A percentile compares a stretch with the other conserved stretches of the same genome.
Conservation (phyloP, 2,329 filamentous ascomycete genomes). For the Fusarium guadeloupense region DNA sequence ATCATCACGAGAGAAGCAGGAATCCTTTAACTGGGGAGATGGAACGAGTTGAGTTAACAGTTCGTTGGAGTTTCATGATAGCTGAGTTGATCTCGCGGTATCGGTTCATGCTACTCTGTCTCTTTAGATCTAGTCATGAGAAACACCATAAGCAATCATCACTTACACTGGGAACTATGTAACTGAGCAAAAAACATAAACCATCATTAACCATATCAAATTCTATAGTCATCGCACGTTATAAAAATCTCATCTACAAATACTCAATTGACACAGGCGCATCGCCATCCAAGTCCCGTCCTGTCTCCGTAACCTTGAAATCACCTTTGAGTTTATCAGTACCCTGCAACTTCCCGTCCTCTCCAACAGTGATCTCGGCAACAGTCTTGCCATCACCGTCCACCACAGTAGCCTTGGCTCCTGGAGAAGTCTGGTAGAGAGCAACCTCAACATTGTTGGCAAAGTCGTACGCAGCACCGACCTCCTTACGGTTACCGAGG, state of each 20-base stretch:
- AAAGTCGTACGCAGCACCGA: conserved; percentile 59
- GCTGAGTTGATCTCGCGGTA: not conserved
- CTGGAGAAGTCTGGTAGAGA: conserved; percentile 54
- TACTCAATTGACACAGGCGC: conserved; percentile 40
- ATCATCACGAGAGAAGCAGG: not conserved
- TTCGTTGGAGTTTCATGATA: not conserved
- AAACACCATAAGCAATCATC: no score
- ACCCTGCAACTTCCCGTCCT: conserved; percentile 52
- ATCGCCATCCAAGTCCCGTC: conserved; percentile 42
- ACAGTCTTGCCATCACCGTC: conserved; percentile 53
- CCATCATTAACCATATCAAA: not conserved
- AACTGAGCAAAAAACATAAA: not conserved
- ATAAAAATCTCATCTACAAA: conserved; percentile 11
- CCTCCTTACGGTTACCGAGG: conserved; percentile 52
- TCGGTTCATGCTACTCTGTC: no score
- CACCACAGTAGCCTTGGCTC: conserved; percentile 54
- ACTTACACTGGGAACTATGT: no score
- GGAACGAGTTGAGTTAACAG: not conserved
- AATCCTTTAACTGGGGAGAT: not conserved
- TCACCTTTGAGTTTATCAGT: conserved; percentile 53
- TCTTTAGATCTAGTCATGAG: no score
- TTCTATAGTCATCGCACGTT: not conserved
- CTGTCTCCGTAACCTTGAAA: conserved; percentile 36
- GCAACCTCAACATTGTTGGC: conserved; percentile 57
- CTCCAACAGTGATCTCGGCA: conserved; percentile 53